Conservation (phyloP, 495 filamentous ascomycete species). For the Filosporella fistucella region DNA sequence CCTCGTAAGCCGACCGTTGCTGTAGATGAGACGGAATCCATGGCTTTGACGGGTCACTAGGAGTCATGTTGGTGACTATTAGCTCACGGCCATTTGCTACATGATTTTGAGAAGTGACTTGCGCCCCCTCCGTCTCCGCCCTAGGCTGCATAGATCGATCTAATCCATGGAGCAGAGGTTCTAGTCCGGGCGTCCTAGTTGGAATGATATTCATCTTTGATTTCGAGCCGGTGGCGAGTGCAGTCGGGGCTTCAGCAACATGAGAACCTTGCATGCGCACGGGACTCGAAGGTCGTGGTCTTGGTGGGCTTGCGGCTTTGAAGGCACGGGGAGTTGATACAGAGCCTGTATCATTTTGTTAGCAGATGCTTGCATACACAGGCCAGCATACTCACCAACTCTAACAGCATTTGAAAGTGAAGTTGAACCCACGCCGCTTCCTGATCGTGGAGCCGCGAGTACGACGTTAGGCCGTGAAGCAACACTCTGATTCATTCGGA, state of each 20-base stretch:
- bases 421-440: neutral
- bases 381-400: neutral
- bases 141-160: no score
- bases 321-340: neutral
- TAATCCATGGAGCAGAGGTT: neutral
- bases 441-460: neutral
- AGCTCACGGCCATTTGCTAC: neutral
- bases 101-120: neutral
- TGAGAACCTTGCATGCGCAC: no score
- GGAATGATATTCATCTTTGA: neutral
- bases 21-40: constrained; percentile 6
- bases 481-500: neutral
- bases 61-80: constrained; percentile 4
- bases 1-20: neutral
- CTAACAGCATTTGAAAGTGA: neutral
- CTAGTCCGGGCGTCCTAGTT: neutral
- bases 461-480: neutral
- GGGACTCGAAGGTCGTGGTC: no score
- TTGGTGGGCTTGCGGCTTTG: neutral
- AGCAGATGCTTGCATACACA: neutral
- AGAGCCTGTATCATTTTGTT: neutral
- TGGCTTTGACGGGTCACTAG: neutral
- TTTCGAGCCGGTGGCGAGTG: neutral
- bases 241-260: no score
- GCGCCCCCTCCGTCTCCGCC: no score